Evolutionary conservation across 192 early-diverging fungal genomes (phyloP).

Genomic region (Gamsiella multidivaricata): DNA sequence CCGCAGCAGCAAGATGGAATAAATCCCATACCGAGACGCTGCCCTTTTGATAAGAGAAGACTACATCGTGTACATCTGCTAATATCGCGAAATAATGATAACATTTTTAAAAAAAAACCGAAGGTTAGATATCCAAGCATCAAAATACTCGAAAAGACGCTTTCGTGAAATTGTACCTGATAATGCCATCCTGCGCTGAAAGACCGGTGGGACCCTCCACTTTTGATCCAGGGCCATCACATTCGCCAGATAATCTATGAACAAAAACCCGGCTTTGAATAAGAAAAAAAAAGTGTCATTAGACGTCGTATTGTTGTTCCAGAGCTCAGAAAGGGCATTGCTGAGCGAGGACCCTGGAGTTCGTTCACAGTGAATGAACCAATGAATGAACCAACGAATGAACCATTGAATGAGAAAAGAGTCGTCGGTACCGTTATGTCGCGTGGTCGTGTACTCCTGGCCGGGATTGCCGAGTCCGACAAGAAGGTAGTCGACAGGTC

Average conservation of each 20-base stretch:
- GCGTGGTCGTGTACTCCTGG: slow-evolving; percentile 56
- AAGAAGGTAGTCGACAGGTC: slow-evolving; percentile 65
- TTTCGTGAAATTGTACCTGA: slow-evolving; percentile 23
- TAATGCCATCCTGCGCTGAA: slow-evolving; percentile 48
- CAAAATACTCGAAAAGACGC: neutral
- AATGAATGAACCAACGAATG: no score
- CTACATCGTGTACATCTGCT: slow-evolving; percentile 68
- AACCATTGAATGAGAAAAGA: no score
- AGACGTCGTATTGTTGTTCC: no score
- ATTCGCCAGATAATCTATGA: slow-evolving; percentile 70
- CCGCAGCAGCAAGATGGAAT: neutral
- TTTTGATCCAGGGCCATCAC: slow-evolving; percentile 63
- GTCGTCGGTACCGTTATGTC: slow-evolving; percentile 71
- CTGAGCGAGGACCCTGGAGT: no score
- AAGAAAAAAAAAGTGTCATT: neutral
- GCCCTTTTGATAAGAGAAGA: slow-evolving; percentile 54
- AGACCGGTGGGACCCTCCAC: slow-evolving; percentile 35
- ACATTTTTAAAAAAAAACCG: no score
- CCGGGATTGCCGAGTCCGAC: slow-evolving; percentile 67
- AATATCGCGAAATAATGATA: no score
- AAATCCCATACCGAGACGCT: slow-evolving; percentile 31
- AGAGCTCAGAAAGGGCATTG: no score
- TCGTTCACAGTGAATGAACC: no score
- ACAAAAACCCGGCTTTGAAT: slow-evolving; percentile 63
- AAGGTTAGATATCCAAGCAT: no score